Evolutionary conservation across 2,329 filamentous ascomycete genomes (phyloP), one percentile per base, ranked within the genome.

Genomic region (Diatrype stigma): DNA sequence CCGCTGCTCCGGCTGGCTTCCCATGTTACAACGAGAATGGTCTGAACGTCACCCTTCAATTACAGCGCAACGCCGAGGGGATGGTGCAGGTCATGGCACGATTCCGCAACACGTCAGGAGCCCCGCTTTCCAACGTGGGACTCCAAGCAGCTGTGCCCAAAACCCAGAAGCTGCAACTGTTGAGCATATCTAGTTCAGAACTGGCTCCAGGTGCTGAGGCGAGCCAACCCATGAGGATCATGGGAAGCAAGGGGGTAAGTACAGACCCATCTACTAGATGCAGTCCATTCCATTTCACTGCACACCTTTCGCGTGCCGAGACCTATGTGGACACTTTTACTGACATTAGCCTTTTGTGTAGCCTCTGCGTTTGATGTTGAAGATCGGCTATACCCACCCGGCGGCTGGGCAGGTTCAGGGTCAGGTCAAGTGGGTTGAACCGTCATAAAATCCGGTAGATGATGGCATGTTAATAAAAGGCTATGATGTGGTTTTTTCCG

Each of bases 391-490:
- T 68, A 75, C 81, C 32, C 87, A 88, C 68, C 83, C 87, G 51
- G 80, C 82, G 51, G 82, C 77, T 22, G 84, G 84, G 48, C 80
- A 86, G 55, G 79, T 95, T 17, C 87, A 87, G 67, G 94, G 99
- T 65, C 92, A 97, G 72, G 91, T 97, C 52, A 95, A 96, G 74
- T 99, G 94, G 94, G 86, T 89, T 28, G 94, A 99, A 72, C 86
- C 90, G 50, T 77, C 72, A 23, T 63, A 58, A 40, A 56, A 42
- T 17, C 12, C 12, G n/a, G 34, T 17, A 37, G n/a, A 28, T 51
- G 23, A 55, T 44, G 47, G 17, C 45, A 49, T 38, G 51, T 30
- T 28, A 58, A 58, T 54, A 51, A 58, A 60, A 58, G 51, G 26
- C 26, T 30, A 30, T 30, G 10, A 30, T 30, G 26, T 30, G 26